Evolutionary conservation across 2,329 filamentous ascomycete genomes (phyloP).

Genomic region (Colletotrichum sp.): DNA sequence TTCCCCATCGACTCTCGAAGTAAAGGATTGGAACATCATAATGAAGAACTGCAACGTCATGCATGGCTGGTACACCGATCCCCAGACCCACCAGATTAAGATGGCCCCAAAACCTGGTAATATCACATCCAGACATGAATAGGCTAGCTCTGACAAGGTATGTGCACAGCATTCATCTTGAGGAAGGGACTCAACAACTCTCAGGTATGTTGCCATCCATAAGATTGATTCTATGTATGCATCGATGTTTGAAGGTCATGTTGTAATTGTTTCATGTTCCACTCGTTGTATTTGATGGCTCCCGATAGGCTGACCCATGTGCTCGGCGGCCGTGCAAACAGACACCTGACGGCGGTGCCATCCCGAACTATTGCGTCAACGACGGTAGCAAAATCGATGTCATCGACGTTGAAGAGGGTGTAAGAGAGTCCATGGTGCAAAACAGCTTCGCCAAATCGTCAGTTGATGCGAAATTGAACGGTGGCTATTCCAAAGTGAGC

Average conservation of each 20-base stretch:
- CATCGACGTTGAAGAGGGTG: not conserved
- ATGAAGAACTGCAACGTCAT: slow-evolving; percentile 6
- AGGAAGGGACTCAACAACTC: not conserved
- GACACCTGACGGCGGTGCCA: not conserved
- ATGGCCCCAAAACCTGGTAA: slow-evolving; percentile 2
- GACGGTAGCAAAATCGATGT: not conserved
- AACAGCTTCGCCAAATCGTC: not conserved
- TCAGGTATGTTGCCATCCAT: not conserved
- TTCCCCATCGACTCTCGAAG: not conserved
- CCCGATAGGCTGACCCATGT: not conserved
- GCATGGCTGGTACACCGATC: slow-evolving; percentile 2
- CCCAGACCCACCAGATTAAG: not conserved
- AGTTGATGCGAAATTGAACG: not conserved
- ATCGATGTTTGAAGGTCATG: not conserved
- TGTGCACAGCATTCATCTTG: not conserved
- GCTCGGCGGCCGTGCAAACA: not conserved
- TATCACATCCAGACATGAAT: not conserved
- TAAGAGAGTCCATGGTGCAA: not conserved
- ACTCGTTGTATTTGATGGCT: not conserved
- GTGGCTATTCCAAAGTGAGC: not conserved
- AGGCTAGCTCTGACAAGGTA: not conserved
- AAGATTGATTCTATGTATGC: not conserved
- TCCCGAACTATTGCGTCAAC: not conserved
- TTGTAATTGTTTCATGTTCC: no score
- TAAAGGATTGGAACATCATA: not conserved